Evolutionary conservation across 345 rosid species (phyloP), one percentile per base, ranked within the genome.

Genomic region (Eucalyptus sp.): DNA sequence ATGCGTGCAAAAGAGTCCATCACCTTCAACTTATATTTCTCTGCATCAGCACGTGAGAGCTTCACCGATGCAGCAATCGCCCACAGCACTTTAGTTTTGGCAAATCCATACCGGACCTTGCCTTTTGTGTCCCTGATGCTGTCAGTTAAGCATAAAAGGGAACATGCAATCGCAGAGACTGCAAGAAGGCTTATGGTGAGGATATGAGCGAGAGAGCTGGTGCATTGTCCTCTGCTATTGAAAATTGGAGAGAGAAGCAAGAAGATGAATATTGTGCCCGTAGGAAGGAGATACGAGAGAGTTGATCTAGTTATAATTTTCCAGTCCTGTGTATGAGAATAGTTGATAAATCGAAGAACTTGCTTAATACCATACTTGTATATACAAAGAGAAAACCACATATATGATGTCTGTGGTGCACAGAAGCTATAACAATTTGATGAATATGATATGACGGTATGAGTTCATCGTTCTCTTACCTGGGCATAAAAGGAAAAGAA

Each of bases 101-200:
- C 96, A 44, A 96, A 4, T 1, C 97, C 96, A 25, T 96, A 94
- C 41, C 95, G 91, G n/a, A 96, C 96, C 89, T 96, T 96, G 62
- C 97, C 96, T 51, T 86, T 89, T 49, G 86, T 90, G 84, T 96
- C 99, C 79, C 93, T 60, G 62, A 92, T 88, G 41, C 95, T 94
- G 50, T 96, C 97, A 4, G 95, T 94, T 87, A 94, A 93, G 83
- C 94, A 92, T 16, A 94, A 41, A 86, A 93, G 56, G 68, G 93
- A 96, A 92, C 96, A 95, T 9, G 94, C 92, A 31, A 90, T 4
- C 50, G 92, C 93, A 88, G 94, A 92, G 6, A 90, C 12, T 7
- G 84, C 33, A 50, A 95, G 86, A 31, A 96, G 92, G 62, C 87
- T 80, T 13, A 92, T 62, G 3, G 94, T 92, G 85, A 94, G 71